phyloP scores from a whole-genome alignment of 2,329 filamentous ascomycete species.

The Sphaerostilbella broomeana region DNA sequence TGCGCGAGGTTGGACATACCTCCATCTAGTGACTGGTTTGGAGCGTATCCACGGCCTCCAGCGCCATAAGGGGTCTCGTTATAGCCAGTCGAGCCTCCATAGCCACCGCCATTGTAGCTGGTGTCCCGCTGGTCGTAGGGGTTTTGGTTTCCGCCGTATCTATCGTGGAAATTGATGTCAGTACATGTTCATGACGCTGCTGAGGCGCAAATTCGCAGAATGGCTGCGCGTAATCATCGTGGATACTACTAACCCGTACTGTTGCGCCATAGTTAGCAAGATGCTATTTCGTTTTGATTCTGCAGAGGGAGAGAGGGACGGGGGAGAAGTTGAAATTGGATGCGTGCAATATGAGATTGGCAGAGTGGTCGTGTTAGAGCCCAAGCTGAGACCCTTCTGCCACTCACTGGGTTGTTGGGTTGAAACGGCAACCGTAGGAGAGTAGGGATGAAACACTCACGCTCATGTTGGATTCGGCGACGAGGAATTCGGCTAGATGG shows the following conservation, averaged over 20 bases:
- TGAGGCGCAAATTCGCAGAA: no score
- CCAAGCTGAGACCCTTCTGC: slow-evolving; percentile 3
- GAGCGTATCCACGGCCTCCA: slow-evolving; percentile 19
- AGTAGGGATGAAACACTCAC: slow-evolving; percentile 22
- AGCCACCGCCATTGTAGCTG: slow-evolving; percentile 23
- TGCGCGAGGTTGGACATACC: slow-evolving; percentile 19
- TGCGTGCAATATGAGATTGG: no score
- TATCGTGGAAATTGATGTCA: slow-evolving; percentile 29
- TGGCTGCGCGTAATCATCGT: slow-evolving; percentile 5
- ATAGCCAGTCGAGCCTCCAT: slow-evolving; percentile 8
- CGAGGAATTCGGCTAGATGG: slow-evolving; percentile 5
- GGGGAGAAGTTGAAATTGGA: not conserved
- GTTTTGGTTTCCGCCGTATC: slow-evolving; percentile 50
- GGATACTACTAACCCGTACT: slow-evolving; percentile 48
- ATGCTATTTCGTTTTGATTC: not conserved
- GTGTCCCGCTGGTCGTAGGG: slow-evolving; percentile 52
- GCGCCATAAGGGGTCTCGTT: slow-evolving; percentile 19
- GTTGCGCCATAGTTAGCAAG: slow-evolving; percentile 26
- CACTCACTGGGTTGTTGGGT: slow-evolving; percentile 8
- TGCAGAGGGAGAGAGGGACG: not conserved
- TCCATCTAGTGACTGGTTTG: slow-evolving; percentile 20
- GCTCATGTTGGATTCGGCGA: slow-evolving; percentile 20
- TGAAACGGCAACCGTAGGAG: slow-evolving; percentile 20
- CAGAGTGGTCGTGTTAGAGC: not conserved
- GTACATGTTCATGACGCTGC: no score